phyloP scores from a whole-genome alignment of 495 filamentous ascomycete species.

The Penicillium soppii region DNA sequence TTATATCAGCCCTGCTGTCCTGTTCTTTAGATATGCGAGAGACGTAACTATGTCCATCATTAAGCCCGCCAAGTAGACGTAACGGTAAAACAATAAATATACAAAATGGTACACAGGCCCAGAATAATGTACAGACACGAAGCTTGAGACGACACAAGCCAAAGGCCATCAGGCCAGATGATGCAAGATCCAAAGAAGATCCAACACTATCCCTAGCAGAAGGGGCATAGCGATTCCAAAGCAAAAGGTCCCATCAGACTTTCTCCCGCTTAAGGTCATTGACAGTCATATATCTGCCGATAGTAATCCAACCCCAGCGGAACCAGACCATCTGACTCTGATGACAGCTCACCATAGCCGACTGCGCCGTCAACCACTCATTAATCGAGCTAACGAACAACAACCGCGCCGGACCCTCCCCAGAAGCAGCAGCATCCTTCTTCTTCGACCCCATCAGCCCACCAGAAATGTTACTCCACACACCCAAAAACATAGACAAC shows the following conservation, averaged over 20 bases:
- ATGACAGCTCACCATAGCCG: constrained; percentile 85
- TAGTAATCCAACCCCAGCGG: constrained; percentile 88
- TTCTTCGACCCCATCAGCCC: constrained; percentile 33
- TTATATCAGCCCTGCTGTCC: not conserved
- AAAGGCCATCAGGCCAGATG: not conserved
- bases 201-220: not conserved
- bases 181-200: not conserved
- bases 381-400: constrained; percentile 67
- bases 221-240: not conserved
- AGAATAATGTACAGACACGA: constrained; percentile 2
- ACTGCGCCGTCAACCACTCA: constrained; percentile 66
- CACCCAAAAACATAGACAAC: constrained; percentile 54
- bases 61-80: not conserved
- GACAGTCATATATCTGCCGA: constrained; percentile 92
- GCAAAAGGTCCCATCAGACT: constrained; percentile 16
- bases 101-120: constrained; percentile 2
- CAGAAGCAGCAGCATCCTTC: constrained; percentile 21
- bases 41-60: not conserved
- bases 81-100: not conserved
- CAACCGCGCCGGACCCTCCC: constrained; percentile 46
- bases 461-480: constrained; percentile 36
- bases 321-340: constrained; percentile 99
- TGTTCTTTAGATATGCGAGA: not conserved
- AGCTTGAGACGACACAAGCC: not conserved
- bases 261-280: constrained; percentile 81